Evolutionary conservation across 192 early-diverging fungal species (phyloP), one percentile per base, ranked within the genome.

Genomic region (Irineochytrium annulatum): DNA sequence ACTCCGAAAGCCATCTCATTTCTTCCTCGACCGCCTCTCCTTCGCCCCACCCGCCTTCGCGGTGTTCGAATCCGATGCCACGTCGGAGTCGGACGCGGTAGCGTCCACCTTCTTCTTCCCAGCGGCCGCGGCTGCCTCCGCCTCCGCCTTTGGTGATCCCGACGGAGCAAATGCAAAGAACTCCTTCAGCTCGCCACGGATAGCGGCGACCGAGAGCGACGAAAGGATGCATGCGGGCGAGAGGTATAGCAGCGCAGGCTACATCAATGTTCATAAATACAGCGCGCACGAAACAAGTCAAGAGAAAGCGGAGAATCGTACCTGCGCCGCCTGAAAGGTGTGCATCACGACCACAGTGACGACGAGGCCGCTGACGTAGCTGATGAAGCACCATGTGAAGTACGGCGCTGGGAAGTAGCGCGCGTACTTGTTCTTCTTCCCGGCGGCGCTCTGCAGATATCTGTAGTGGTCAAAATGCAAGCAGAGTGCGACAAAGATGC

Each of bases 221-320:
- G 93, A 92, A 3, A 96, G 54, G 52, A 92, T 97, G 63, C 95
- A 98, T 1, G 95, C 95, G 0, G 95, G 95, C 1, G 94, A 97
- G 41, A 98, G 84, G 60, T 98, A 98, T 43, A 98, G 77, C 6
- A 98, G 76, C 3, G 95, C 95, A 2, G 95, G 95, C 80, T 83
- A 45, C 24, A 57, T 35, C 4, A 62, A 8, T 51, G 28, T 2
- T 22, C 41, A 41, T 44, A 24, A 48, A 11, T 19, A 19, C n/a
- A 75, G 31, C 53, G 8, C 26, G n/a, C n/a, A n/a, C n/a, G n/a
- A n/a, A n/a, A n/a, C n/a, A 59, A 32, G 52, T 3, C 34, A 51
- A 41, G 32, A 35, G 8, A 16, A 44, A 39, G 34, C n/a, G 13
- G 2, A 24, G 17, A 24, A 24, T 11, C 41, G 2, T 67, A 83